Evolutionary conservation across 345 rosid species (phyloP).

Genomic region (Rhodamnia rubescens): DNA sequence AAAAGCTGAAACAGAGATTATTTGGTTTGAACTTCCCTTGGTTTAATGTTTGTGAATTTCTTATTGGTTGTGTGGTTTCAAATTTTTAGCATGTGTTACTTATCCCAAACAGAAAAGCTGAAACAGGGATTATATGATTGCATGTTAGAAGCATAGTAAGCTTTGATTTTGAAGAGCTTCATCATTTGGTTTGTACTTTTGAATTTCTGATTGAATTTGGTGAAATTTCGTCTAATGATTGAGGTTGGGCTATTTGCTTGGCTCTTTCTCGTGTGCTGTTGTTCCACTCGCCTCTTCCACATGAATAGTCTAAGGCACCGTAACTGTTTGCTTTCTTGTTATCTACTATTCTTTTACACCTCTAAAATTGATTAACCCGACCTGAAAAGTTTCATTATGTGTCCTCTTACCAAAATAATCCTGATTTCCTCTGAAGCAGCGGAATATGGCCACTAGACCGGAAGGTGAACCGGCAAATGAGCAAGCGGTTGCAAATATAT

Average conservation of each 20-base stretch:
- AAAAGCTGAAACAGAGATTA: not conserved
- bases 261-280: not conserved
- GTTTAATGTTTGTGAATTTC: not conserved
- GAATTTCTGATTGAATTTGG: not conserved
- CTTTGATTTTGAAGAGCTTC: not conserved
- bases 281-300: not conserved
- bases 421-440: constrained; percentile 1
- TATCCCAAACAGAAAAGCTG: not conserved
- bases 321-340: not conserved
- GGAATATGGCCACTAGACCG: constrained; percentile 47
- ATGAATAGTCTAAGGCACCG: not conserved
- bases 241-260: not conserved
- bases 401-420: not conserved
- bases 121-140: not conserved
- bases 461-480: constrained; percentile 35
- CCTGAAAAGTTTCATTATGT: not conserved
- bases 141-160: not conserved
- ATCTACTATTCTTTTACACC: not conserved
- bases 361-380: not conserved
- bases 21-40: not conserved
- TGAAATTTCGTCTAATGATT: not conserved
- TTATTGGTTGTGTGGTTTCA: not conserved
- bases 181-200: not conserved
- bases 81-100: not conserved
- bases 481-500: constrained; percentile 61